Percentiles rank a stretch among this genome's conserved stretches.
phyloP scores from a whole-genome alignment of 1,284 basidiomycete genomes.

The Fistulina hepatica region DNA sequence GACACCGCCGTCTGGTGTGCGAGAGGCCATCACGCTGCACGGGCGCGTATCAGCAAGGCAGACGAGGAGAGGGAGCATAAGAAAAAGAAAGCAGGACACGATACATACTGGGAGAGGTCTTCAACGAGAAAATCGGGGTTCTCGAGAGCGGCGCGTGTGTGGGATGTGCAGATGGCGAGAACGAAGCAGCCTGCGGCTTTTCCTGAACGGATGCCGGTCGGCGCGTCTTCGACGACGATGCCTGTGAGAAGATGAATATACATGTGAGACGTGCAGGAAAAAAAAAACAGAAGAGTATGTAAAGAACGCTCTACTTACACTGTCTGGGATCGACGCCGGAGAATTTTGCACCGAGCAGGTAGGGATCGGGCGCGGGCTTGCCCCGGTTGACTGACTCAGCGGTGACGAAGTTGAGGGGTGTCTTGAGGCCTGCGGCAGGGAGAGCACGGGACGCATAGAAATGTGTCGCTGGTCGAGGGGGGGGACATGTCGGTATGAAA shows the following conservation, averaged over 20 bases:
- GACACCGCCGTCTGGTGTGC: conserved; percentile 12
- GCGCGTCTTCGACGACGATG: conserved; percentile 78
- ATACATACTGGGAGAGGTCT: conserved; percentile 11
- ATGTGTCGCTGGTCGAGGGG: too few relatives aligned
- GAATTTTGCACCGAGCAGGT: conserved; percentile 48
- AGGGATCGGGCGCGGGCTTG: conserved; percentile 78
- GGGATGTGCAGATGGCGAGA: conserved; percentile 72
- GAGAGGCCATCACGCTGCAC: conserved; percentile 11
- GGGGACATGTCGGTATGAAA: too few relatives aligned
- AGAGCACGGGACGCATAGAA: conserved; percentile 27
- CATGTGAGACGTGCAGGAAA: background rate
- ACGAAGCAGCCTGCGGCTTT: conserved; percentile 64
- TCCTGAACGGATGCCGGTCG: conserved; percentile 65
- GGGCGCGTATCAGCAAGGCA: too few relatives aligned
- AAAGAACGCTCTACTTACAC: conserved; percentile 30
- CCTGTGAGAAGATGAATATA: conserved; percentile 35
- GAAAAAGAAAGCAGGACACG: too few relatives aligned
- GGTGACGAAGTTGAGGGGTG: conserved; percentile 36
- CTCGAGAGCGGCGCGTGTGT: conserved; percentile 10
- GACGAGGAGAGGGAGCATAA: too few relatives aligned
- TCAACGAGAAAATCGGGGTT: conserved; percentile 12
- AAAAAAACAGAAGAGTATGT: too few relatives aligned
- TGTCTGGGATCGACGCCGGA: conserved; percentile 38
- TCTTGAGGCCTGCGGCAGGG: conserved; percentile 23
- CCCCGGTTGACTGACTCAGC: conserved; percentile 56